Conservation (phyloP, 2,329 filamentous ascomycete genomes). For the Neonectria coccinea region DNA sequence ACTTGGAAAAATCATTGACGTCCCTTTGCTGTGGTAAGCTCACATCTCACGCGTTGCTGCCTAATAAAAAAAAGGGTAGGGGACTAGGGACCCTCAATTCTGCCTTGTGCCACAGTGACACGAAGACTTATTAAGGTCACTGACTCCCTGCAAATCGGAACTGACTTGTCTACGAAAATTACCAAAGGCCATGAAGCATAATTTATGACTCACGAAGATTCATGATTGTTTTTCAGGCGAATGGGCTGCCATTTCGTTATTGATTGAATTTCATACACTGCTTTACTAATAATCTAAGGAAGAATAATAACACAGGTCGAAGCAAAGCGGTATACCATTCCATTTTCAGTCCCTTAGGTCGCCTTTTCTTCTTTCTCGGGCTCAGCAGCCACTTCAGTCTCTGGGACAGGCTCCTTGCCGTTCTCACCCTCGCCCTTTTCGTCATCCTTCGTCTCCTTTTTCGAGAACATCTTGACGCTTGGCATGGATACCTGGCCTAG, state of each 20-base stretch:
- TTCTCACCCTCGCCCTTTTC: slow-evolving; percentile 21
- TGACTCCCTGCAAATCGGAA: background rate
- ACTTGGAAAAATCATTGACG: background rate
- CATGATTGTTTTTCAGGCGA: too few species aligned
- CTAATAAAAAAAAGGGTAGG: background rate
- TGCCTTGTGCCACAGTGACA: too few species aligned
- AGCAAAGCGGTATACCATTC: background rate
- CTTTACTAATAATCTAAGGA: background rate
- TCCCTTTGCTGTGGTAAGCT: background rate
- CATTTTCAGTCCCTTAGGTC: background rate
- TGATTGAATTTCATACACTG: background rate
- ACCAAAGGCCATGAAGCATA: too few species aligned
- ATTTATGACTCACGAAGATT: too few species aligned
- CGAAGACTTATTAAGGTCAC: too few species aligned
- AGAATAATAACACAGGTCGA: background rate
- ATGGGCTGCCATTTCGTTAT: too few species aligned
- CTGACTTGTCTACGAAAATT: too few species aligned
- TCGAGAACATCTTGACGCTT: slow-evolving; percentile 47
- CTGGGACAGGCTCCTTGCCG: background rate
- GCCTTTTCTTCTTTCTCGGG: background rate
- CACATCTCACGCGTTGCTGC: background rate
- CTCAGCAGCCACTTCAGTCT: background rate
- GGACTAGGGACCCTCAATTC: too few species aligned
- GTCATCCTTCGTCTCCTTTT: slow-evolving; percentile 32
- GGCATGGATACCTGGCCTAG: slow-evolving; percentile 38